phyloP scores from a whole-genome alignment of 495 filamentous ascomycete species.

The Neurospora tetrasperma region DNA sequence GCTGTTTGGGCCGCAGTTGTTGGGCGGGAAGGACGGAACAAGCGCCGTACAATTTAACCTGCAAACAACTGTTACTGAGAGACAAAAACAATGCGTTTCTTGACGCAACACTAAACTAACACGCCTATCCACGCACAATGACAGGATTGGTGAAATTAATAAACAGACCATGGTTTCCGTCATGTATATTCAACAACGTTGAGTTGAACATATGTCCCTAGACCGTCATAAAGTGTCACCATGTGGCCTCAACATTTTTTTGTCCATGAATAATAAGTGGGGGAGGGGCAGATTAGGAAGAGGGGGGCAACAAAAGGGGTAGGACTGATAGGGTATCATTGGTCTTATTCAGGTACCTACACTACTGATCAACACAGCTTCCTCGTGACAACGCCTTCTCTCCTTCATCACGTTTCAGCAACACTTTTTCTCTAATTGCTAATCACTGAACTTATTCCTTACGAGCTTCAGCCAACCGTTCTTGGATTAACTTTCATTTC shows the following conservation, averaged over 20 bases:
- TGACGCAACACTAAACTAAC: not conserved
- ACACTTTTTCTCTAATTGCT: not conserved
- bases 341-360: not conserved
- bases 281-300: conserved; percentile 2
- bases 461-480: not conserved
- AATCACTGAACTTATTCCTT: not conserved
- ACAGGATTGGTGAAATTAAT: too few relatives aligned
- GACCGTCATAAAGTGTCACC: too few relatives aligned
- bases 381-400: not conserved
- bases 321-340: not conserved
- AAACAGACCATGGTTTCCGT: too few relatives aligned
- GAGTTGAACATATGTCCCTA: too few relatives aligned
- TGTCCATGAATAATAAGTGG: not conserved
- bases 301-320: conserved; percentile 2
- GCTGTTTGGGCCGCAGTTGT: not conserved
- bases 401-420: not conserved
- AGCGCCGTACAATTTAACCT: not conserved
- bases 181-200: too few relatives aligned
- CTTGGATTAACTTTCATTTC: not conserved
- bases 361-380: not conserved
- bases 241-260: too few relatives aligned
- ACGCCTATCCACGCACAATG: too few relatives aligned
- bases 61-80: not conserved
- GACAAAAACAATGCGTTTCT: not conserved
- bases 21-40: not conserved